Evolutionary conservation across 2,329 filamentous ascomycete genomes (phyloP).

Genomic region (Ascosphaera pollenicola): DNA sequence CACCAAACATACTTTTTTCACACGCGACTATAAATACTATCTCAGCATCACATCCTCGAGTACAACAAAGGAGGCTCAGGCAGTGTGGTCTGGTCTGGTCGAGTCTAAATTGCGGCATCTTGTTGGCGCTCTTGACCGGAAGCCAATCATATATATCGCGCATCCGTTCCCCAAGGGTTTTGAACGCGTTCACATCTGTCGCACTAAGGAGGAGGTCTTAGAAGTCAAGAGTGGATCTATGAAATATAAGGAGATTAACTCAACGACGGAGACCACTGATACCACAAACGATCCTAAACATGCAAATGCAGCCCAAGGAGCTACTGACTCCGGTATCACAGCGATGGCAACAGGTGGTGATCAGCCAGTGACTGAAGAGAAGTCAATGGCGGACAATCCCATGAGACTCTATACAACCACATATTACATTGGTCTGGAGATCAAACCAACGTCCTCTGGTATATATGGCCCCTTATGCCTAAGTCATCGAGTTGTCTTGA

Average conservation of each 20-base stretch:
- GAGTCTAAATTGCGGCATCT: constrained; percentile 83
- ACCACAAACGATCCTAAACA: constrained; percentile 28
- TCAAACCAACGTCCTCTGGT: constrained; percentile 53
- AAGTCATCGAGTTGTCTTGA: constrained; percentile 12
- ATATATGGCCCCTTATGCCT: constrained; percentile 14
- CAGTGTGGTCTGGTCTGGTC: constrained; percentile 74
- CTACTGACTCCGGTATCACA: constrained; percentile 7
- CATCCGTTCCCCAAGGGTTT: constrained; percentile 89
- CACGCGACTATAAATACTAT: constrained; percentile 83
- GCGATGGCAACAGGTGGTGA: constrained; percentile 13
- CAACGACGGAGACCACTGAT: constrained; percentile 29
- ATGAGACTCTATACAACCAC: constrained; percentile 62
- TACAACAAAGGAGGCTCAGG: constrained; percentile 61
- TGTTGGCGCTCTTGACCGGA: constrained; percentile 61
- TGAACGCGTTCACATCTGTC: constrained; percentile 55
- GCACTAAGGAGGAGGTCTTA: constrained; percentile 37
- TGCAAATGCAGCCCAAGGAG: constrained; percentile 24
- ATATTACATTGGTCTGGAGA: constrained; percentile 77
- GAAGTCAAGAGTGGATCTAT: constrained; percentile 39
- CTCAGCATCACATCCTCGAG: constrained; percentile 69
- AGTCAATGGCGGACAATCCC: constrained; percentile 18
- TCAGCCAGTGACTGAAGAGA: constrained; percentile 16
- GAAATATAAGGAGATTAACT: constrained; percentile 33
- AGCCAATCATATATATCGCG: constrained; percentile 57
- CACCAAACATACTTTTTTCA: constrained; percentile 81